Base-by-base conservation (phyloP, 2,329 filamentous ascomycete species). In the Aspergillus phoenicis region DNA sequence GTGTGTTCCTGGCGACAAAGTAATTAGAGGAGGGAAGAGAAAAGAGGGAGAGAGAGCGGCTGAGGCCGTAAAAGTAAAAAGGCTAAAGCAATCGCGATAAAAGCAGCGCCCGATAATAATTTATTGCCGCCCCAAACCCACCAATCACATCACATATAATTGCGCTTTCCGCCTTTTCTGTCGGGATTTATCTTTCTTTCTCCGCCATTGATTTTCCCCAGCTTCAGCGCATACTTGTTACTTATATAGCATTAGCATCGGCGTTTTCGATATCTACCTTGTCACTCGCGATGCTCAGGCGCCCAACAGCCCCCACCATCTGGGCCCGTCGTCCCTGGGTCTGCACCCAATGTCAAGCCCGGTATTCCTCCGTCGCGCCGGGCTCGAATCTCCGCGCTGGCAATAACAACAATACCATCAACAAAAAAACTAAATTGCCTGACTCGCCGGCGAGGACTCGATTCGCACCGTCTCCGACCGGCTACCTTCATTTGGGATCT, bases 391-490 rank as follows among this genome's bases (percentile, higher is more conserved):
- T 64, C 62, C 66, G 69, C 49, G 59, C 49, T 28, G 53, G 58
- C 53, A 67, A 66, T 63, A 36, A 36, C 26, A 26, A 26, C 33
- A 36, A 13, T 36, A 36, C 33, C 10, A 36, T 36, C 11, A 76
- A 74, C 66, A 64, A 67, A 59, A 76, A 71, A 59, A 75, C 67
- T 59, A 70, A 73, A 64, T 74, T 78, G 51, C 79, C 87, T 28
- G 77, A 80, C 28, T 77, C 73, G 6, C 89, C 90, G 49, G 87
- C 87, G 61, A 83, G 91, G 74, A 91, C 95, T 17, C 89, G 95
- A 51, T 99, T 99, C 77, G 95, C 96, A 1, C 95, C 95, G 0
- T 98, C 95, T 1, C 95, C 95, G 0, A 99, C 95, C 0, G 95
- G 95, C 1, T 93, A 94, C 70, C 83, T 99, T 24, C 95, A 99